phyloP scores from a whole-genome alignment of 768 basidiomycete genomes.

The Trametopsis cervina region DNA sequence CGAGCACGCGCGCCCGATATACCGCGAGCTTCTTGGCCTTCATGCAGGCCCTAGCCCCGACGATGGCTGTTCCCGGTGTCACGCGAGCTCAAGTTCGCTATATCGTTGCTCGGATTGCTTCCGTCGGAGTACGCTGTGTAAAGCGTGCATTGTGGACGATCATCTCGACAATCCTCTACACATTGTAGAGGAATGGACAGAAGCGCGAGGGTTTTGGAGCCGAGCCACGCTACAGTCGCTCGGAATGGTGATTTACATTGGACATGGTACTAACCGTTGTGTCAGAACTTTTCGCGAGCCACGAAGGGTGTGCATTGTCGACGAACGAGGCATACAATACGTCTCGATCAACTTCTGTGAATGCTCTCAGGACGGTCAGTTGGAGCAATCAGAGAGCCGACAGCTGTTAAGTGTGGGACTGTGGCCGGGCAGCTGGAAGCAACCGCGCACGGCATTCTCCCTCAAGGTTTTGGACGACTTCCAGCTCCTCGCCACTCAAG shows the following conservation, averaged over 20 bases:
- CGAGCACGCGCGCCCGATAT: background rate
- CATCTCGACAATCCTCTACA: background rate
- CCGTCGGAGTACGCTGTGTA: background rate
- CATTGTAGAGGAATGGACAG: background rate
- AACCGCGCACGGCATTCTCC: constrained; percentile 5
- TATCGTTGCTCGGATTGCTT: background rate
- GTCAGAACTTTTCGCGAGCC: background rate
- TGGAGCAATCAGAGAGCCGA: background rate
- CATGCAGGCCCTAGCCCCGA: background rate
- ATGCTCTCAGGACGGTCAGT: background rate
- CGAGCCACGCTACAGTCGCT: background rate
- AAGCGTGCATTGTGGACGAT: background rate
- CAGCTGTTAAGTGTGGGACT: background rate
- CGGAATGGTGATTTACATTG: background rate
- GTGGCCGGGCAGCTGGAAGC: constrained; percentile 3
- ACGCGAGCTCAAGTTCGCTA: background rate
- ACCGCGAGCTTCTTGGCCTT: background rate
- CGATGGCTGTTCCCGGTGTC: background rate
- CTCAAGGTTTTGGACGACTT: constrained; percentile 1
- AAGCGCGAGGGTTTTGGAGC: background rate
- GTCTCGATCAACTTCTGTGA: constrained; percentile 2
- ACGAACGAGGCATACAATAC: constrained; percentile 1
- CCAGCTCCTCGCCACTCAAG: background rate
- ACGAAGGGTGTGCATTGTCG: constrained; percentile 1
- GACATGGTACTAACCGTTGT: background rate